Evolutionary conservation across 179 eudicot genomes (phyloP).

Genomic region (Sideroxylon spinosum): DNA sequence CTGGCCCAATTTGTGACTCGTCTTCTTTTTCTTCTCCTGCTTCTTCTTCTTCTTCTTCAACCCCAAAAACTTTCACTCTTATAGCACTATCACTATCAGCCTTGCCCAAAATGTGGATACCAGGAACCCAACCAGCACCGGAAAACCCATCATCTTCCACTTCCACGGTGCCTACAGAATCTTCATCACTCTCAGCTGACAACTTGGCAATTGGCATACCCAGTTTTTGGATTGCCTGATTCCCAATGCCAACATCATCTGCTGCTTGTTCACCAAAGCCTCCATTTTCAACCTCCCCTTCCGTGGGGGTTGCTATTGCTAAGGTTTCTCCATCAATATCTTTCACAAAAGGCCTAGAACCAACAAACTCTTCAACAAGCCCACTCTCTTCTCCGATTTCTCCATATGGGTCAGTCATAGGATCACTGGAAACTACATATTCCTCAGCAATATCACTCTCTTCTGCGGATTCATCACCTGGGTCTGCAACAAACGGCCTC

Average conservation of each 20-base stretch:
- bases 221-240: slow-evolving; percentile 1
- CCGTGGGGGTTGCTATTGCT: not conserved
- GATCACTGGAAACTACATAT: slow-evolving; percentile 13
- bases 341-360: slow-evolving; percentile 24
- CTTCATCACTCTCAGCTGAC: slow-evolving; percentile 40
- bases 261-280: not conserved
- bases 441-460: slow-evolving; percentile 4
- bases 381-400: slow-evolving; percentile 18
- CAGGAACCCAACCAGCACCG: slow-evolving; percentile 27
- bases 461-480: slow-evolving; percentile 15
- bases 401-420: slow-evolving; percentile 19
- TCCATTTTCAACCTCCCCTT: slow-evolving; percentile 10
- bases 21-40: slow-evolving; percentile 23
- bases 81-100: slow-evolving; percentile 20
- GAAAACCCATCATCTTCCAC: slow-evolving; percentile 28
- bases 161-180: slow-evolving; percentile 26
- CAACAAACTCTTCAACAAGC: slow-evolving; percentile 16
- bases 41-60: slow-evolving; percentile 25
- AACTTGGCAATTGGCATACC: slow-evolving; percentile 36
- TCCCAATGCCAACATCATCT: slow-evolving; percentile 6
- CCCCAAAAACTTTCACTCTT: slow-evolving; percentile 21
- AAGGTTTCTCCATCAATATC: slow-evolving; percentile 16
- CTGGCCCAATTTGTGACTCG: slow-evolving; percentile 14
- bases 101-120: slow-evolving; percentile 17
- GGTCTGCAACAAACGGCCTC: slow-evolving; percentile 25